A percentile compares a stretch with the other conserved stretches of the same genome.
Conservation (phyloP, 2,329 filamentous ascomycete genomes). For the Aureobasidium melanogenum region DNA sequence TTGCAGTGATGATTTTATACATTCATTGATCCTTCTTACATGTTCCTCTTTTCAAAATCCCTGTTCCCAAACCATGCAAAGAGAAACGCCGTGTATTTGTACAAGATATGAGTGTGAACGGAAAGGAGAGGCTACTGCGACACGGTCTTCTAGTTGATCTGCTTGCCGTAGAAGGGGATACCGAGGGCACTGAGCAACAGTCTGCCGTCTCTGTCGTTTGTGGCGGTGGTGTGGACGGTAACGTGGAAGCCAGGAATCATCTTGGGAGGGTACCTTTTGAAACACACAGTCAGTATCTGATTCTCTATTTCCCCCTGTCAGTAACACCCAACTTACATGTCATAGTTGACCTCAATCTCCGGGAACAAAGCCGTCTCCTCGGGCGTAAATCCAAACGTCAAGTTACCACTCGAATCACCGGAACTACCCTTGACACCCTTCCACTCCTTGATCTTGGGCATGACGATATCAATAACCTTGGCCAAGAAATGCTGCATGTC, state of each 20-base stretch:
- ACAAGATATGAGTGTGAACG: background rate
- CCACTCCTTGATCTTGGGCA: slow-evolving; percentile 96
- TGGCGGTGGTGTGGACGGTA: slow-evolving; percentile 75
- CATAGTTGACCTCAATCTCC: slow-evolving; percentile 90
- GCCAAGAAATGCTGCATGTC: slow-evolving; percentile 84
- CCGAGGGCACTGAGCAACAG: slow-evolving; percentile 64
- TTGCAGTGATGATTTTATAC: background rate
- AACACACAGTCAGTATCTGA: background rate
- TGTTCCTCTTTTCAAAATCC: background rate
- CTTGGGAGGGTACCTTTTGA: slow-evolving; percentile 51
- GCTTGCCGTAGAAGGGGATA: slow-evolving; percentile 74
- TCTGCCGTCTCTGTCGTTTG: slow-evolving; percentile 74
- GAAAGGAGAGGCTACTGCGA: background rate
- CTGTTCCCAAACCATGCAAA: background rate
- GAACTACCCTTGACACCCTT: slow-evolving; percentile 65
- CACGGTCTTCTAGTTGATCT: slow-evolving; percentile 38
- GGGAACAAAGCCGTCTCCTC: slow-evolving; percentile 78
- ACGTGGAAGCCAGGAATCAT: slow-evolving; percentile 83
- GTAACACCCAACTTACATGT: slow-evolving; percentile 54
- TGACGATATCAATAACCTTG: slow-evolving; percentile 79
- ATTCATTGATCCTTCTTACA: background rate
- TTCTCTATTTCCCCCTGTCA: background rate
- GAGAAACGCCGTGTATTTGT: background rate
- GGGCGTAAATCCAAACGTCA: slow-evolving; percentile 69
- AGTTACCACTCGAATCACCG: slow-evolving; percentile 82